Conservation (phyloP, 306 rosid species). For the Morella rubra region DNA sequence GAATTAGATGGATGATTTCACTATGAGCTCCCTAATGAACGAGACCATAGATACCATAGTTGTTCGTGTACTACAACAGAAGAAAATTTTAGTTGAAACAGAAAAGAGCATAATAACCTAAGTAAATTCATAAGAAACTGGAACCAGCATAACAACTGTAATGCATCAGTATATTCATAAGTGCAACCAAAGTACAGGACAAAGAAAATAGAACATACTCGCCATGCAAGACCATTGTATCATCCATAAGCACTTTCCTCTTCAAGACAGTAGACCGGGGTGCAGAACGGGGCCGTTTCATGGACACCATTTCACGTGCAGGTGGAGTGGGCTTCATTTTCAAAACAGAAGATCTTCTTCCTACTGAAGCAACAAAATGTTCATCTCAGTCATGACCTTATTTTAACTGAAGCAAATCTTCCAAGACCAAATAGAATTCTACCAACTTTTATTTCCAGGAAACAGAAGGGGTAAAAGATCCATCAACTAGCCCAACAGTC, state of each 20-base stretch:
- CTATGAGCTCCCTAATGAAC: neutral
- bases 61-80: neutral
- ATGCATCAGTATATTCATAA: neutral
- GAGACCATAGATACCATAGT: neutral
- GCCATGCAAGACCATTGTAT: constrained; percentile 95
- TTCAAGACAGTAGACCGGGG: constrained; percentile 58
- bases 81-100: neutral
- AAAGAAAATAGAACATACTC: constrained; percentile 68
- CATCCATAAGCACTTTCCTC: constrained; percentile 97
- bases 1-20: neutral
- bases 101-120: neutral
- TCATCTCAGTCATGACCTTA: constrained; percentile 29
- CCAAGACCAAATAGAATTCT: constrained; percentile 3
- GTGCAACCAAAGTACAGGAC: constrained; percentile 21
- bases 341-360: constrained; percentile 80
- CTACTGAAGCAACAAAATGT: constrained; percentile 60
- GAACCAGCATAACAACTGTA: neutral
- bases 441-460: neutral
- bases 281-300: constrained; percentile 57
- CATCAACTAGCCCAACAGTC: constrained; percentile 17
- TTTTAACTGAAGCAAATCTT: constrained; percentile 13
- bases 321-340: constrained; percentile 83
- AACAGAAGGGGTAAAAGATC: neutral
- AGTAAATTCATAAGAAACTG: neutral
- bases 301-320: constrained; percentile 51